Base-by-base conservation (phyloP, 768 basidiomycete species). In the Rhodosporidiobolus sp. region DNA sequence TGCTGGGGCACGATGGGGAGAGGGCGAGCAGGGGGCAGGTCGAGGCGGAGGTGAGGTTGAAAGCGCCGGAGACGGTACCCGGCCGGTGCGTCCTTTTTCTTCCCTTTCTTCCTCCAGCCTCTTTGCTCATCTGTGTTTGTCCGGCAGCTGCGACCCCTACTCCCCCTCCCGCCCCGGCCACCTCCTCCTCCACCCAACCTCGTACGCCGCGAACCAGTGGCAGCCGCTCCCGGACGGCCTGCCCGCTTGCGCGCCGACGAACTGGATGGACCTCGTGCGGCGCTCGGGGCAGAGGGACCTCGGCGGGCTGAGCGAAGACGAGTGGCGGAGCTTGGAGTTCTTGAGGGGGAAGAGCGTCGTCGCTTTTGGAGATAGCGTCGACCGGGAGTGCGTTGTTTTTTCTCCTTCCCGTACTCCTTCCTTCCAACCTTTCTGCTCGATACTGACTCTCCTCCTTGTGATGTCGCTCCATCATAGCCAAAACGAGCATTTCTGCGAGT, bases 61-160 rank as follows among this genome's bases (percentile, higher is more conserved):
- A 43, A 14, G 38, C 38, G 38, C 38, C 80, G 78, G 56, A 80
- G 78, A 75, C 81, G 73, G 60, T 79, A 76, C 75, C 52, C 7
- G 58, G 43, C 12, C 45, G 45, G 58, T 43, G 43, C 38, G 43
- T 46, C 17, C 20, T 17, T n/a, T n/a, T n/a, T n/a, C n/a, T n/a
- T n/a, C n/a, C n/a, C n/a, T n/a, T n/a, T 19, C 22, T 26, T 26
- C 28, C 55, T 56, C 17, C 54, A 17, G 1, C 55, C 34, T 35
- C n/a, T 28, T 53, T 53, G 19, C n/a, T n/a, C 34, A 24, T 35
- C 9, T 17, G 4, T 58, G 4, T 35, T 19, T 16, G 9, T 32
- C 53, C 10, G 5, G 63, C 62, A 63, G 62, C 4, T 63, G 62
- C 62, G 49, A 63, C 49, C 62, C 62, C 32, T 63, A 63, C 62